Percentiles rank a stretch among this genome's conserved stretches.
phyloP scores from a whole-genome alignment of 2,329 filamentous ascomycete genomes.

The Colletotrichum melonis region DNA sequence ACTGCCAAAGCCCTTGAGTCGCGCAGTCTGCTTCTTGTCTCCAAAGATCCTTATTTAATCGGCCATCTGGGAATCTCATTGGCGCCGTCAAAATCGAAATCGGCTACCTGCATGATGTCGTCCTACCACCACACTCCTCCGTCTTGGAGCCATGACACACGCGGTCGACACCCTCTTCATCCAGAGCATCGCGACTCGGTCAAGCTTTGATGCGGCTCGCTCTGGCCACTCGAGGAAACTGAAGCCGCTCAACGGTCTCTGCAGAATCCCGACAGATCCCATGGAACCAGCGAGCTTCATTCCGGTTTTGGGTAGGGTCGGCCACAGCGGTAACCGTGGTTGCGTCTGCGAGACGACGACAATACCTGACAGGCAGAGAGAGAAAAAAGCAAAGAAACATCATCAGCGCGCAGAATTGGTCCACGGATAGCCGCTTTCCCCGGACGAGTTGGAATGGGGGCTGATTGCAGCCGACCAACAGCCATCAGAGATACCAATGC shows the following conservation, averaged over 20 bases:
- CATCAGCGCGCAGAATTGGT: neutral
- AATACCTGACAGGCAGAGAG: neutral
- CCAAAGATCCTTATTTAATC: neutral
- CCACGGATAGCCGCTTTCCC: neutral
- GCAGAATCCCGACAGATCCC: neutral
- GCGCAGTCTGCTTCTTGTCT: neutral
- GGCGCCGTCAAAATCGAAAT: conserved; percentile 38
- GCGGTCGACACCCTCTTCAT: neutral
- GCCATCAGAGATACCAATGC: neutral
- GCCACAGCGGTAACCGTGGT: too few species aligned
- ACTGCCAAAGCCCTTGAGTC: neutral
- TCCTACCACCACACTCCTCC: conserved; percentile 36
- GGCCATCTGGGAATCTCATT: neutral
- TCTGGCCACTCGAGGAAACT: neutral
- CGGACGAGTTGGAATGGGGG: neutral
- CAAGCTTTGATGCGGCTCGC: conserved; percentile 19
- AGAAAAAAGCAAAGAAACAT: neutral
- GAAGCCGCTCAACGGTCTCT: neutral
- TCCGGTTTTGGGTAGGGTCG: neutral
- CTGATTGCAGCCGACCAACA: neutral
- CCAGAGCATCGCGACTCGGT: conserved; percentile 15
- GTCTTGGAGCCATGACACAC: conserved; percentile 10
- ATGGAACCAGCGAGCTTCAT: neutral
- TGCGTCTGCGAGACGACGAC: neutral
- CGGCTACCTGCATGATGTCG: conserved; percentile 42